A percentile compares a stretch with the other conserved stretches of the same genome.
Evolutionary conservation across 371 early-diverging fungal genomes (phyloP).

Genomic region (Choanephora cucurbitarum): DNA sequence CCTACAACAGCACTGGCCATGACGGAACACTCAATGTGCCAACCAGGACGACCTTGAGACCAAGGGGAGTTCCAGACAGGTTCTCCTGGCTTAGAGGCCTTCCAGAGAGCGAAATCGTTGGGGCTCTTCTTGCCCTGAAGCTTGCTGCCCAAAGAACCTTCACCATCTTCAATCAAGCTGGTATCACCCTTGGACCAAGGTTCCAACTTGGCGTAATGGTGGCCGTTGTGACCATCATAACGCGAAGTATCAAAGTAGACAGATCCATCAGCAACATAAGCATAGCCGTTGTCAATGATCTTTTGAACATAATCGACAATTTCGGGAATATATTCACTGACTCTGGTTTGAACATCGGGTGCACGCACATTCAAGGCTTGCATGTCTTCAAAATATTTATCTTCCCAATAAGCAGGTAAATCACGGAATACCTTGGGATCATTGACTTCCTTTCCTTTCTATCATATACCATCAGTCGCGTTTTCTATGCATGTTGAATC

Average conservation of each 20-base stretch:
- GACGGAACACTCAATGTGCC: constrained; percentile 99
- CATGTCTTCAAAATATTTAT: constrained; percentile 97
- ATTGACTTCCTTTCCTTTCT: constrained; percentile 70
- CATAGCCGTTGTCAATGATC: constrained; percentile 95
- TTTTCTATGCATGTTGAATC: too few relatives aligned
- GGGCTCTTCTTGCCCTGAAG: constrained; percentile 73
- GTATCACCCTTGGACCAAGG: constrained; percentile 87
- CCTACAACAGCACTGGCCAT: constrained; percentile 98
- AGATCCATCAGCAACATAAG: constrained; percentile 94
- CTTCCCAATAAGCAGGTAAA: constrained; percentile 94
- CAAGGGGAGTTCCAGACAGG: constrained; percentile 97
- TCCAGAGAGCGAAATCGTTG: constrained; percentile 99
- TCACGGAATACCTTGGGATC: constrained; percentile 90
- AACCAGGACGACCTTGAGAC: constrained; percentile 98
- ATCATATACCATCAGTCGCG: not conserved
- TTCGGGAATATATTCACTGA: constrained; percentile 98
- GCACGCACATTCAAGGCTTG: constrained; percentile 86
- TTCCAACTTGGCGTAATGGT: constrained; percentile 92
- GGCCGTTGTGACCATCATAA: constrained; percentile 83
- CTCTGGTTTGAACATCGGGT: constrained; percentile 96
- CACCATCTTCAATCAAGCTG: constrained; percentile 86
- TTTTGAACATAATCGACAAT: constrained; percentile 90
- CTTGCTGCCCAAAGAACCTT: constrained; percentile 82
- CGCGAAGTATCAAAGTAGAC: constrained; percentile 96
- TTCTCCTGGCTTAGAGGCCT: constrained; percentile 95